phyloP scores from a whole-genome alignment of 1,284 basidiomycete genomes.

The Cutaneotrichosporon dermatis region DNA sequence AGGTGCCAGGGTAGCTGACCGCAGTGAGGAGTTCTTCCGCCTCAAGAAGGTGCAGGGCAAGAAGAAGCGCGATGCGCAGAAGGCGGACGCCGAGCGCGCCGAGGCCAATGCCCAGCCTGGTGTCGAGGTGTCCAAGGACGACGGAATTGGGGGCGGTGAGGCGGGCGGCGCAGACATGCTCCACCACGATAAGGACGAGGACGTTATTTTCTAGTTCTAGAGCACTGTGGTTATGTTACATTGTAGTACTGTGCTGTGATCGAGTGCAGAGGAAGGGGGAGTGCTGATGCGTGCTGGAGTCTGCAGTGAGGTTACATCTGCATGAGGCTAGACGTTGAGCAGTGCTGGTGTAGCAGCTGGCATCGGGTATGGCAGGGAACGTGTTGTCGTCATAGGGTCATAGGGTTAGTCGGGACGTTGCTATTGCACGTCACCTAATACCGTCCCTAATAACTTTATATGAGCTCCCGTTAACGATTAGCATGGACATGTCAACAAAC shows the following conservation, averaged over 20 bases:
- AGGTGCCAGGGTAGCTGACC: neutral
- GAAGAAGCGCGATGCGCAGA: conserved; percentile 72
- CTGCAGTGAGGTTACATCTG: neutral
- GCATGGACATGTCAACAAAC: neutral
- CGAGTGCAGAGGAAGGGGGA: neutral
- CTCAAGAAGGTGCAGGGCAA: conserved; percentile 96
- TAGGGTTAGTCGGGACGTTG: neutral
- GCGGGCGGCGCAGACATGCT: conserved; percentile 59
- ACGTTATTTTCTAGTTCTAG: conserved; percentile 72
- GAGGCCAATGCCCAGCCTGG: conserved; percentile 28
- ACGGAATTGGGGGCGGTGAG: conserved; percentile 45
- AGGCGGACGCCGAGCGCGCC: conserved; percentile 28
- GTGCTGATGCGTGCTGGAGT: neutral
- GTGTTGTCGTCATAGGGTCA: neutral
- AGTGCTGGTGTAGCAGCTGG: too few relatives aligned
- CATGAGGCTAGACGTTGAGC: too few relatives aligned
- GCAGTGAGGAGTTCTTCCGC: conserved; percentile 85
- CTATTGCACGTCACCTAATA: neutral
- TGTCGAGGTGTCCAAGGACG: conserved; percentile 43
- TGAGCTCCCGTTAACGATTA: neutral
- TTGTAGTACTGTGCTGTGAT: neutral
- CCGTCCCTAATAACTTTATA: neutral
- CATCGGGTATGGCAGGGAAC: too few relatives aligned
- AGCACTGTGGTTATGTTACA: neutral
- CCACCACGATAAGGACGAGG: conserved; percentile 72